A percentile compares a stretch with the other conserved stretches of the same genome.
Evolutionary conservation across 805 yeast genomes (phyloP).

Genomic region (Yarrowia yakushimensis): DNA sequence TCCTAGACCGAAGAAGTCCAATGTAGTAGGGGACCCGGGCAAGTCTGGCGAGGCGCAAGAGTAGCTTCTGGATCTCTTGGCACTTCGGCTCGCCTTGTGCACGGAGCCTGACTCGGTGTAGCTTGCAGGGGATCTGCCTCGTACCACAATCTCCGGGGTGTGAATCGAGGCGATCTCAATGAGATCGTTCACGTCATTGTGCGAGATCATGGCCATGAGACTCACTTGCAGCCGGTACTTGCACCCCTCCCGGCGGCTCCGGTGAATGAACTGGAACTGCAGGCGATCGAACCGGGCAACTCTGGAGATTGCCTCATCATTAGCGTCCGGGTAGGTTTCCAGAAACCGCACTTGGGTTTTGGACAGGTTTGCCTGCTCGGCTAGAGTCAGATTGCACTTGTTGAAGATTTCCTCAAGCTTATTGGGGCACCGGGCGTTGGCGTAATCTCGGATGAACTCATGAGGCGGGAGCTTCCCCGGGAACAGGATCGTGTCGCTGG

Average conservation of each 20-base stretch:
- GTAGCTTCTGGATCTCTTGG: not conserved
- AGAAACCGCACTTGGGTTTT: not conserved
- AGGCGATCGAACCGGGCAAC: conserved; percentile 21
- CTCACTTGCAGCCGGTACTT: conserved; percentile 14
- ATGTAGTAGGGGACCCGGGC: not conserved
- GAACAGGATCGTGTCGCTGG: not conserved
- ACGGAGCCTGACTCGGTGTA: not conserved
- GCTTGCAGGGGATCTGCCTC: conserved; percentile 21
- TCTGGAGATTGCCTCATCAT: not conserved
- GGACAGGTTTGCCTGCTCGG: not conserved
- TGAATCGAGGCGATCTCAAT: not conserved
- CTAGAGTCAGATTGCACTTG: not conserved
- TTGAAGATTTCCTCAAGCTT: not conserved
- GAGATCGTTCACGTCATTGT: not conserved
- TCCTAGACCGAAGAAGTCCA: not conserved
- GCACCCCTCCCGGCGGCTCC: conserved; percentile 17
- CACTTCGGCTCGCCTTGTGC: not conserved
- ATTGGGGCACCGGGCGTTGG: conserved; percentile 13
- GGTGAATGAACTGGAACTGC: conserved; percentile 20
- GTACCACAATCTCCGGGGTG: conserved; percentile 3
- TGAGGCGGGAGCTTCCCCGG: conserved; percentile 17
- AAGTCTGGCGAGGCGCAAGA: not conserved
- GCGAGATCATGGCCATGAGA: conserved; percentile 7
- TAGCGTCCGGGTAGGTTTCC: conserved; percentile 3
- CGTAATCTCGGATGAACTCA: conserved; percentile 4